phyloP scores from a whole-genome alignment of 2,329 filamentous ascomycete species.

The Penicillium sp. region DNA sequence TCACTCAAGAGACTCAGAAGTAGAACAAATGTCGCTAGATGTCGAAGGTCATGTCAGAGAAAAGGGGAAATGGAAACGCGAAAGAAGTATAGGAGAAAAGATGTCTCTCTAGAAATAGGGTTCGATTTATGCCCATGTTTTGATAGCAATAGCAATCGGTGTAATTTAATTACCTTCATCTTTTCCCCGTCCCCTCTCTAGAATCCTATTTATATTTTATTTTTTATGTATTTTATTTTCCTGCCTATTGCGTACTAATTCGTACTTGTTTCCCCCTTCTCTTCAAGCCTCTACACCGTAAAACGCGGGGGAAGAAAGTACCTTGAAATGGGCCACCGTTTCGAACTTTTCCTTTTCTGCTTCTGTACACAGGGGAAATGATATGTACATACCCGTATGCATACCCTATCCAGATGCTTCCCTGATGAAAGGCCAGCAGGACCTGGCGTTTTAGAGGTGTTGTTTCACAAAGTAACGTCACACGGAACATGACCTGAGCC shows the following conservation, averaged over 20 bases:
- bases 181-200: conserved; percentile 12
- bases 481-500: conserved; percentile 29
- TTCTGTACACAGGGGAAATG: conserved; percentile 28
- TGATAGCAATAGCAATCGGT: conserved; percentile 24
- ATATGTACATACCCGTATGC: conserved; percentile 32
- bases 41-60: conserved; percentile 15
- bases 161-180: conserved; percentile 27
- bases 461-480: conserved; percentile 41
- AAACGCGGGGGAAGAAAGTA: neutral
- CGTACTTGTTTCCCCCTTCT: neutral
- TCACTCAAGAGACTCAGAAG: neutral
- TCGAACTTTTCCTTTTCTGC: conserved; percentile 4
- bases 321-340: neutral
- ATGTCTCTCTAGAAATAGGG: conserved; percentile 26
- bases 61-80: conserved; percentile 17
- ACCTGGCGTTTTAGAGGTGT: conserved; percentile 29
- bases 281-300: neutral
- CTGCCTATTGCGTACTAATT: neutral
- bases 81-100: conserved; percentile 21
- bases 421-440: conserved; percentile 20
- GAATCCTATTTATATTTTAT: conserved; percentile 5
- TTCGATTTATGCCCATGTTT: conserved; percentile 33
- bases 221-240: neutral
- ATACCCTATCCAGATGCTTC: conserved; percentile 23
- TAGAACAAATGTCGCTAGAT: conserved; percentile 12